Conservation (phyloP, 768 basidiomycete species). For the Pilatotrama ljubarskyi region DNA sequence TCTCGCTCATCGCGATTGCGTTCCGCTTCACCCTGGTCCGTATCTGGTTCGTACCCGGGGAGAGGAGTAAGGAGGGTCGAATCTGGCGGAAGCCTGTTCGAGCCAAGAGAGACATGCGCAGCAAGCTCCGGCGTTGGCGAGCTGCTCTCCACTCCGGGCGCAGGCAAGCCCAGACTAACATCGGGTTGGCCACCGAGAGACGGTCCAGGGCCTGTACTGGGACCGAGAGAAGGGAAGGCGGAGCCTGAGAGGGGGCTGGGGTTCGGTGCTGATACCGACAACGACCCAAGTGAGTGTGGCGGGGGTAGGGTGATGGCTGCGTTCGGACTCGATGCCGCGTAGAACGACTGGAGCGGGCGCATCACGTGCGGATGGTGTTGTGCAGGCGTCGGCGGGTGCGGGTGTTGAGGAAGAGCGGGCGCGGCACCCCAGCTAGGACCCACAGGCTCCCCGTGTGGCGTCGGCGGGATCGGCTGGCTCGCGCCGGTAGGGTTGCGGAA, state of each 20-base stretch:
- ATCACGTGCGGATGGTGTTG: conserved; percentile 12
- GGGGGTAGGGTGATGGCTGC: conserved; percentile 15
- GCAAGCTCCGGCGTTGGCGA: conserved; percentile 20
- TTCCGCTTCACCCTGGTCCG: conserved; percentile 19
- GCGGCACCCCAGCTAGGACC: conserved; percentile 8
- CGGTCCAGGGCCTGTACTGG: not conserved
- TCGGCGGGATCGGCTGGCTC: not conserved
- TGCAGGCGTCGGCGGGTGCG: conserved; percentile 1
- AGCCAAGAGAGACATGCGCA: conserved; percentile 47
- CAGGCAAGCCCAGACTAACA: not conserved
- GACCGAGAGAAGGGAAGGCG: conserved; percentile 8
- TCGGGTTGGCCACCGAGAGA: conserved; percentile 1
- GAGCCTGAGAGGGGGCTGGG: conserved; percentile 17
- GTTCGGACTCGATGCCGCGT: conserved; percentile 3
- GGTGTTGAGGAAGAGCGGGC: conserved; percentile 1
- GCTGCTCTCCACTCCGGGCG: conserved; percentile 1
- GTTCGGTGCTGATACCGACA: conserved; percentile 20
- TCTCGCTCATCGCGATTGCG: conserved; percentile 7
- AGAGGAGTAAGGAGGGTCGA: conserved; percentile 69
- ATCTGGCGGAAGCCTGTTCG: conserved; percentile 50
- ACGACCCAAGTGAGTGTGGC: conserved; percentile 14
- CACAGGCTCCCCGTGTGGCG: conserved; percentile 9
- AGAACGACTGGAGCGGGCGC: conserved; percentile 13
- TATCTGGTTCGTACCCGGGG: conserved; percentile 50
- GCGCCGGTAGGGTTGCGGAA: conserved; percentile 15